A percentile compares a stretch with the other conserved stretches of the same genome.
These are phyloP conservation scores for Acrocalymma vagum DNA, from an alignment of 2,329 filamentous ascomycete species.

Conservation along the genomic window DNA sequence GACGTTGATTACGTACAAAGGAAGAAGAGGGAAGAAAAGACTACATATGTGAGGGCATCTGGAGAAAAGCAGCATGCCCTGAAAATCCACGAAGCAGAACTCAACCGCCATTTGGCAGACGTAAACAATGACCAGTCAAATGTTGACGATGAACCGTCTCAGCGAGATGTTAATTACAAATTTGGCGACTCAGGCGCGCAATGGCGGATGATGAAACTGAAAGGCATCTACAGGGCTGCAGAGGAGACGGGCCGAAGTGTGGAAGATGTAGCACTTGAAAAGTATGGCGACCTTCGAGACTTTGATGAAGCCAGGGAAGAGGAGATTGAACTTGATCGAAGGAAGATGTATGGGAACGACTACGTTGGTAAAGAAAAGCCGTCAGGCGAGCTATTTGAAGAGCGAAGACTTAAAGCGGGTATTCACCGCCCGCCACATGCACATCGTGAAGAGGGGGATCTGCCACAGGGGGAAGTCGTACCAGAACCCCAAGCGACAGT, in stretches of 20 bases:
- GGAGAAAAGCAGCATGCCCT: constrained; percentile 69
- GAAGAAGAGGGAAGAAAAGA: constrained; percentile 57
- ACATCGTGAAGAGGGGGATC: constrained; percentile 37
- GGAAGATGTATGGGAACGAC: constrained; percentile 82
- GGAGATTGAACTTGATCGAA: constrained; percentile 85
- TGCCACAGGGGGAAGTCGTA: constrained; percentile 65
- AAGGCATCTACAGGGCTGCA: constrained; percentile 81
- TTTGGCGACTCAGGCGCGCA: constrained; percentile 91
- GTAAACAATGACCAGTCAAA: constrained; percentile 52
- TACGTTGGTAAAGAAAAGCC: constrained; percentile 89
- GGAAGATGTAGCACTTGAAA: constrained; percentile 83
- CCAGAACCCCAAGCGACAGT: constrained; percentile 62
- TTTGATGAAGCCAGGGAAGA: constrained; percentile 96
- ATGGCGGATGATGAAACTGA: constrained; percentile 97
- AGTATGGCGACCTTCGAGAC: constrained; percentile 80
- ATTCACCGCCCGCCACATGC: constrained; percentile 49
- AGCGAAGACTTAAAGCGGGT: constrained; percentile 71
- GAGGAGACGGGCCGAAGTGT: constrained; percentile 75
- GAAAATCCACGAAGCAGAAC: constrained; percentile 79
- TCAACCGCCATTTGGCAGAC: constrained; percentile 76
- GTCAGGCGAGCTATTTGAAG: constrained; percentile 83
- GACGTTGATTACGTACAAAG: constrained; percentile 84
- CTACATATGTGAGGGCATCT: constrained; percentile 56
- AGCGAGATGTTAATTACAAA: constrained; percentile 76
- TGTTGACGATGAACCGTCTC: constrained; percentile 56